Evolutionary conservation across 495 filamentous ascomycete species (phyloP).

Genomic region (Penicillium fimorum): DNA sequence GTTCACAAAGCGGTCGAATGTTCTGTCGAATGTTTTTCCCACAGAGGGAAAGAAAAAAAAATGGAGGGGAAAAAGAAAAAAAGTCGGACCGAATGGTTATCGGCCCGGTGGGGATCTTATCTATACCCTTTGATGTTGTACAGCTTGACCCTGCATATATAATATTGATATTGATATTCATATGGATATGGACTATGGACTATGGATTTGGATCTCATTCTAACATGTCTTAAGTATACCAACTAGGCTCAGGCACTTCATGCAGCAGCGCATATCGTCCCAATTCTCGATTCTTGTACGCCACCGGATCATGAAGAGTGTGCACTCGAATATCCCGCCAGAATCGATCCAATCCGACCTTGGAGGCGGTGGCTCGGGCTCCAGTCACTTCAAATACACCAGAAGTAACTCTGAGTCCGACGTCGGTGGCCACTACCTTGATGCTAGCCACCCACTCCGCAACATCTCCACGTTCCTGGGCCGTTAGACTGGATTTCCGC

Average conservation of each 20-base stretch:
- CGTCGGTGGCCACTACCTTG: constrained; percentile 60
- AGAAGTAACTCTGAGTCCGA: constrained; percentile 51
- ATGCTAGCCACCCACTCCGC: constrained; percentile 59
- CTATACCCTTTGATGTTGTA: not conserved
- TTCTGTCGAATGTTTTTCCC: not conserved
- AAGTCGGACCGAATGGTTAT: not conserved
- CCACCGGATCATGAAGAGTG: constrained; percentile 60
- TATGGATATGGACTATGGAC: not conserved
- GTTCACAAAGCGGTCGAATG: not conserved
- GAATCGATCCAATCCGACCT: constrained; percentile 58
- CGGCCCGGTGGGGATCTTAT: constrained; percentile 8
- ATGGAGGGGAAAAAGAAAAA: not conserved
- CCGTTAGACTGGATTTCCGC: constrained; percentile 40
- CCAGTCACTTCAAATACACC: constrained; percentile 62
- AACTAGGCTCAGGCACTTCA: constrained; percentile 53
- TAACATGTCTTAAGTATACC: constrained; percentile 52
- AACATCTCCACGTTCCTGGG: constrained; percentile 50
- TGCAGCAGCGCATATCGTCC: constrained; percentile 52
- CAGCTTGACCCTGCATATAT: not conserved
- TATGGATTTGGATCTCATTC: not conserved
- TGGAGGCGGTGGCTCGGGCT: constrained; percentile 50
- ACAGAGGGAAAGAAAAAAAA: not conserved
- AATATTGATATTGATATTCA: constrained; percentile 1
- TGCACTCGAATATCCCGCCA: constrained; percentile 62
- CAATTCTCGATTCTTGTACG: constrained; percentile 60